Evolutionary conservation across 2,329 filamentous ascomycete species (phyloP).

Genomic region (Penicillium glabrum): DNA sequence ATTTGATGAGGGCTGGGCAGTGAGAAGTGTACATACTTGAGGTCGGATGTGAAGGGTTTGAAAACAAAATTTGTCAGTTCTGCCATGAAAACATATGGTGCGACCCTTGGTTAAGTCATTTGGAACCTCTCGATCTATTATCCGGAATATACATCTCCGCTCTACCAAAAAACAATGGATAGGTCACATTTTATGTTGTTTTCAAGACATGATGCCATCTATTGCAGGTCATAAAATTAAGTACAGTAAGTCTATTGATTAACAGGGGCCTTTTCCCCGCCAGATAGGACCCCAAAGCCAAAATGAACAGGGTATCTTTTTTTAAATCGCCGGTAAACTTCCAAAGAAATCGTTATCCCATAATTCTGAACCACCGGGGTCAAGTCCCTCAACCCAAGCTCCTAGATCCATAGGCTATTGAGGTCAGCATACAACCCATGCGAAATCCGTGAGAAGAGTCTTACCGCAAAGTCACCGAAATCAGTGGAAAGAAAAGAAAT

Average conservation of each 20-base stretch:
- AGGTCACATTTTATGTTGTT: too few relatives aligned
- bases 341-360: slow-evolving; percentile 29
- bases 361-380: slow-evolving; percentile 25
- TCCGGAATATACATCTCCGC: too few relatives aligned
- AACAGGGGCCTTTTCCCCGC: background rate
- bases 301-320: background rate
- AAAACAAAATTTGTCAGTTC: background rate
- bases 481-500: slow-evolving; percentile 21
- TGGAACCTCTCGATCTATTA: background rate
- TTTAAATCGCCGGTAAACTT: slow-evolving; percentile 8
- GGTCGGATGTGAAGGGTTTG: background rate
- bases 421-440: slow-evolving; percentile 9
- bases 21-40: background rate
- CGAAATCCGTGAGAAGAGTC: background rate
- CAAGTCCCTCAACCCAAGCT: slow-evolving; percentile 30
- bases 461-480: slow-evolving; percentile 26
- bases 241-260: background rate
- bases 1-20: background rate
- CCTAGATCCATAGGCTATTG: slow-evolving; percentile 30
- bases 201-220: too few relatives aligned
- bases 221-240: background rate
- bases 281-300: background rate
- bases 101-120: background rate
- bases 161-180: too few relatives aligned
- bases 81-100: background rate